Evolutionary conservation across 768 basidiomycete species (phyloP), one percentile per base, ranked within the genome.

Genomic region (Coprinellus micaceus): DNA sequence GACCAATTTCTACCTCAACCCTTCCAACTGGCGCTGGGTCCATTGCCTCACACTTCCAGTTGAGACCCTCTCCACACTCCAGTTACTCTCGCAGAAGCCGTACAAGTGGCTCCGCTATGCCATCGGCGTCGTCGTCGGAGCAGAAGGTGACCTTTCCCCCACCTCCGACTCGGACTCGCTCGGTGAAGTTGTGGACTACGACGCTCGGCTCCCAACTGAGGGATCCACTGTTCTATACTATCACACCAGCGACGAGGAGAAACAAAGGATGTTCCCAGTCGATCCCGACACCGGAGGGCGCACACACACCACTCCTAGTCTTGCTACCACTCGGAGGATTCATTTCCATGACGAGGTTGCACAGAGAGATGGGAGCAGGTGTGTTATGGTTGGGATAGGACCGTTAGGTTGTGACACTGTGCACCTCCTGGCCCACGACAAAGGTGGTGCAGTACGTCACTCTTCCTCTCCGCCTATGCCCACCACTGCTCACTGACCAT

Each of bases 21-120:
- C 57, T 54, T 45, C 43, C 33, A 54, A 58, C 37, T 58, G 53
- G 52, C 45, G 28, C 49, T 55, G 52, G 52, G 17, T 53, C 1
- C 37, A 29, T 24, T 54, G 53, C 19, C 53, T 54, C 43, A 45
- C 41, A 7, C 26, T 54, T 40, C 39, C 53, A 46, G 2, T 41
- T 5, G 28, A 53, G 21, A 52, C 49, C 24, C 54, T 56, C 33
- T n/a, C 12, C 15, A 4, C n/a, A 17, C 62, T 60, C 33, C 54
- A 60, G 17, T n/a, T n/a, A n/a, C 54, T 65, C 56, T 59, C 58
- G 11, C 55, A 30, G 21, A 60, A 52, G 26, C 62, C 57, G 11
- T 61, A 60, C 58, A 61, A 63, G 60, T 63, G 61, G 61, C 60
- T 65, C 39, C 60, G 60, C 28, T 65, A 63, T 43, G 56, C 62